phyloP scores from a whole-genome alignment of 2,329 filamentous ascomycete genomes.

The Pseudopyricularia cyperi region DNA sequence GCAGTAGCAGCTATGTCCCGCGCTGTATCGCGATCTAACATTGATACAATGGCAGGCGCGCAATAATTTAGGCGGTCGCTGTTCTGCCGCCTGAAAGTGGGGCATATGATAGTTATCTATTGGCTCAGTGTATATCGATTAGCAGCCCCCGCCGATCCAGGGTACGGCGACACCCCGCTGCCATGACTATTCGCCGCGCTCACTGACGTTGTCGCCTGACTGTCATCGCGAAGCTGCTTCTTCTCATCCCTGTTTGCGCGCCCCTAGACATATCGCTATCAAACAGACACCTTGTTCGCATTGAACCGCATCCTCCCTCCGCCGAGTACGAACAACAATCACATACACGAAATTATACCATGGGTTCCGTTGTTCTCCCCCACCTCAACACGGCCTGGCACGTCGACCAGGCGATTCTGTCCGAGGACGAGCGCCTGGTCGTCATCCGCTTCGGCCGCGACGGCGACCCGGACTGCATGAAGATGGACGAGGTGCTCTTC shows the following conservation, averaged over 20 bases:
- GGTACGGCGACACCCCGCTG: no score
- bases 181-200: no score
- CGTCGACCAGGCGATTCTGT: conserved; percentile 88
- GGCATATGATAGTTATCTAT: no score
- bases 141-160: not conserved
- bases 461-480: conserved; percentile 62
- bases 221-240: no score
- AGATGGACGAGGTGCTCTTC: conserved; percentile 85
- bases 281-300: not conserved
- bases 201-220: no score
- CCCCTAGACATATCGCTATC: no score
- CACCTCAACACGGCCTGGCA: conserved; percentile 92
- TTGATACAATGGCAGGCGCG: not conserved
- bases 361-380: conserved; percentile 82
- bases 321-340: not conserved
- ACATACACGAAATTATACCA: conserved; percentile 14
- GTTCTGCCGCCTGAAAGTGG: not conserved
- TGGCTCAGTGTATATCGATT: not conserved
- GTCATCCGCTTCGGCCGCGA: conserved; percentile 90
- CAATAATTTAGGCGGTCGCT: conserved; percentile 2
- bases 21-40: not conserved
- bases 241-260: no score
- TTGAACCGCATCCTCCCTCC: not conserved
- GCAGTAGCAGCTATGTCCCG: not conserved
- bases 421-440: conserved; percentile 81